phyloP scores from a whole-genome alignment of 176 grass and related monocot genomes.

The Carex littledalei region DNA sequence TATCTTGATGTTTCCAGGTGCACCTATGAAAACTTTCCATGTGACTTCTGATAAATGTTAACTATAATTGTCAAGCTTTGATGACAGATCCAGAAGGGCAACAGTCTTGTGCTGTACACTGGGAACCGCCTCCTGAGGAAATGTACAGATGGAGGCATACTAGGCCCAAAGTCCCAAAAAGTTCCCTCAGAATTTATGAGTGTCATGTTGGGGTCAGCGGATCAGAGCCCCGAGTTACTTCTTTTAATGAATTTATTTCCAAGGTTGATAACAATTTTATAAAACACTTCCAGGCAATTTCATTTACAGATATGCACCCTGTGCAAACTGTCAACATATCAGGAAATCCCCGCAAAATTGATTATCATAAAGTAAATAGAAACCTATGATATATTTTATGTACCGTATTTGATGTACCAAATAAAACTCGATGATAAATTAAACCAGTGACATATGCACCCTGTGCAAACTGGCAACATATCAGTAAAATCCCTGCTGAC shows the following conservation, averaged over 20 bases:
- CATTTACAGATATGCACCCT: background rate
- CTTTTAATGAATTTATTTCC: constrained; percentile 88
- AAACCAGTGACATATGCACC: background rate
- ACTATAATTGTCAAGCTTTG: constrained; percentile 1
- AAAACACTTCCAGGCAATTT: background rate
- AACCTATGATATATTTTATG: background rate
- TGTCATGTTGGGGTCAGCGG: constrained; percentile 94
- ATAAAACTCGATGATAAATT: background rate
- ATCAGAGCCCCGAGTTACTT: constrained; percentile 63
- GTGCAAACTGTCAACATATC: background rate
- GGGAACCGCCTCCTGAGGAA: constrained; percentile 85
- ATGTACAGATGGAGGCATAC: constrained; percentile 73
- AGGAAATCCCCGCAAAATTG: background rate
- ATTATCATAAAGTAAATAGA: background rate
- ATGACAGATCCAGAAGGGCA: constrained; percentile 58
- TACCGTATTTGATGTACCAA: background rate
- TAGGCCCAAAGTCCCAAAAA: constrained; percentile 53
- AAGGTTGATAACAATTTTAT: constrained; percentile 31
- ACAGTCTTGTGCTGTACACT: constrained; percentile 79
- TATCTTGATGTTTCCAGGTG: background rate
- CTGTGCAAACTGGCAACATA: background rate
- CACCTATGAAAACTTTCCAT: background rate
- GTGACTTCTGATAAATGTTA: background rate
- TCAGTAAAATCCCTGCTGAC: background rate
- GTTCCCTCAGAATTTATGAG: constrained; percentile 91